Base-by-base conservation (phyloP, 139 green algal species). In the Penium margaritaceum region DNA sequence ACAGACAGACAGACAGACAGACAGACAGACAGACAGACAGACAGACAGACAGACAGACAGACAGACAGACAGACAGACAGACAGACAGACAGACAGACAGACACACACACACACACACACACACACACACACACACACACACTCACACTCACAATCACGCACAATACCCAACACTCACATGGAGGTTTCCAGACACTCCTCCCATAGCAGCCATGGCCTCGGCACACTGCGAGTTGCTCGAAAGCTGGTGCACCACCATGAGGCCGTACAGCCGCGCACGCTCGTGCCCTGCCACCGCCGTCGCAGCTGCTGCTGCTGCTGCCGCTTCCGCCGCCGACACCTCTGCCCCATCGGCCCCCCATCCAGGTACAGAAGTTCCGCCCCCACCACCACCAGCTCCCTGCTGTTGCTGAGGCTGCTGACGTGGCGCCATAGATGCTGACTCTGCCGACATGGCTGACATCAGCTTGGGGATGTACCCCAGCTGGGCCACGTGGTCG, bases 381-480 rank as follows among this genome's bases (percentile, higher is more conserved):
- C 4, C 33, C n/a, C 43, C 69, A 32, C 15, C 69, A 17, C 37
- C 65, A 34, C 2, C 30, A 73, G n/a, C n/a, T n/a, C n/a, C n/a
- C n/a, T n/a, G 30, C 65, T n/a, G 44, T 27, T 37, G 19, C 39
- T 17, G 17, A 29, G 30, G 24, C 44, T 32, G 21, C 35, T 3
- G 21, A 34, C 19, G 60, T 3, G 19, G 34, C 35, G 21, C 33
- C 7, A 47, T 38, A 2, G 2, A 39, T 9, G 37, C 37, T 39
- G 4, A 29, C 65, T 76, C 68, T 1, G 34, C 33, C 21, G 73
- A 68, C 47, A 72, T 77, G 6, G 72, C 39, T 34, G 51, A 14
- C n/a, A 80, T n/a, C 66, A 80, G 66, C 73, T 77, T 78, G 5
- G 67, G 35, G 21, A 80, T 79, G 39, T 80, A 80, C 5, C 73